Base-by-base conservation (phyloP, 2,329 filamentous ascomycete genomes). In the Elsinoe perseae region DNA sequence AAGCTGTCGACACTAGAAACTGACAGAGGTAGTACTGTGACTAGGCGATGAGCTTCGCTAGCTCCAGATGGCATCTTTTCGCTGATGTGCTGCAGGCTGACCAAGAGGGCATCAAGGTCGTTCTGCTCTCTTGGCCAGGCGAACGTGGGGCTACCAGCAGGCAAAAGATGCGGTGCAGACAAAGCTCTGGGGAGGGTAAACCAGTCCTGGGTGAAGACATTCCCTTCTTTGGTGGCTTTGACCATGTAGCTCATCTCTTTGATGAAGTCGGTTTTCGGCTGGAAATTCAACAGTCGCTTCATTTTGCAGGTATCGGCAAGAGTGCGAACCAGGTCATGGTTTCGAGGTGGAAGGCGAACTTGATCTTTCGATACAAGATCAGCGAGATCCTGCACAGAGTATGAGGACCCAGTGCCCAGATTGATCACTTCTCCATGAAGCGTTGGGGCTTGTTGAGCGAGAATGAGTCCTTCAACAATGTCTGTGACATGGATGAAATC, bases 241-340 rank as follows among this genome's bases (percentile, higher is more conserved):
- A 44, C 40, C 40, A 44, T 44, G 14, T 44, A 44, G 40, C 40
- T 44, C 40, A 44, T 44, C n/a, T 23, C 40, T 10, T 44, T 23
- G 20, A 25, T 44, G 20, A 44, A 44, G 16, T 44, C 40, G 3
- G 20, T 44, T 18, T 27, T 44, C 12, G 40, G 40, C 40, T 44
- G 18, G 20, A 23, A 44, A 23, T 44, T 21, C 23, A 44, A n/a
- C 9, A 44, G 23, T n/a, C 23, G 20, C 40, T 44, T 44, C 40
- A 44, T 44, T n/a, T 44, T 44, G 40, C 40, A 44, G n/a, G 40
- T 44, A 25, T 44, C 40, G 40, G 40, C 40, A 6, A 44, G n/a
- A 44, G 40, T 44, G 20, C 40, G 40, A 12, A 44, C 18, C 20
- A 44, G 23, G 20, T 44, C 40, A 25, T 44, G 40, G 9, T 44